Evolutionary conservation across 768 basidiomycete species (phyloP), one percentile per base, ranked within the genome.

Genomic region (Tricholoma bakamatsutake): DNA sequence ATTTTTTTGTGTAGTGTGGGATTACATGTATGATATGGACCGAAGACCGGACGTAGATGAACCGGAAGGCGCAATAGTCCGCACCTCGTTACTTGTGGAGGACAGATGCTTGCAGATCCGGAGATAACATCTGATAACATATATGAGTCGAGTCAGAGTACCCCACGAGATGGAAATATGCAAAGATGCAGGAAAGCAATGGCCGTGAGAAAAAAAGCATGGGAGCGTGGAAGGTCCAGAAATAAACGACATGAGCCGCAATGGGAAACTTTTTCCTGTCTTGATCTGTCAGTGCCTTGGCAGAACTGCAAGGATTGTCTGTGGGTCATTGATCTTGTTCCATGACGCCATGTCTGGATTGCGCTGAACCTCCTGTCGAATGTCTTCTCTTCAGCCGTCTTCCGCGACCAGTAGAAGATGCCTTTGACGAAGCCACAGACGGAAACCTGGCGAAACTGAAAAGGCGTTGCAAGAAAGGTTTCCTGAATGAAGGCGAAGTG

Each of bases 401-500:
- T 30, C 69, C 67, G 53, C 66, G 61, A 50, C 63, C 66, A 27
- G 73, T 67, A 1, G 76, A 71, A 2, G 65, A 54, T 2, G 55
- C 71, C 57, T 68, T 70, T 50, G 72, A 66, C 5, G 77, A 75
- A 7, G 71, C 71, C 6, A 67, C 58, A 39, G 72, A 70, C 2
- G 76, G 75, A 53, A 82, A 73, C 64, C 76, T 78, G 33, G 76
- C 74, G 55, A 81, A 75, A 50, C 72, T 74, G 60, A 86, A 80
- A 8, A 88, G 66, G 52, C 85, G 78, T 64, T 80, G 79, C 64
- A 87, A 80, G 60, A 88, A 81, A 2, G 57, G 80, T 58, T 80
- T 83, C 71, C 77, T 83, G 52, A 68, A 59, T 37, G 69, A 71
- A 9, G 81, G 79, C 7, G 81, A 78, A 43, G 74, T 77, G n/a